Conservation (phyloP, 305 asterid species). For the Rubia tinctorum region DNA sequence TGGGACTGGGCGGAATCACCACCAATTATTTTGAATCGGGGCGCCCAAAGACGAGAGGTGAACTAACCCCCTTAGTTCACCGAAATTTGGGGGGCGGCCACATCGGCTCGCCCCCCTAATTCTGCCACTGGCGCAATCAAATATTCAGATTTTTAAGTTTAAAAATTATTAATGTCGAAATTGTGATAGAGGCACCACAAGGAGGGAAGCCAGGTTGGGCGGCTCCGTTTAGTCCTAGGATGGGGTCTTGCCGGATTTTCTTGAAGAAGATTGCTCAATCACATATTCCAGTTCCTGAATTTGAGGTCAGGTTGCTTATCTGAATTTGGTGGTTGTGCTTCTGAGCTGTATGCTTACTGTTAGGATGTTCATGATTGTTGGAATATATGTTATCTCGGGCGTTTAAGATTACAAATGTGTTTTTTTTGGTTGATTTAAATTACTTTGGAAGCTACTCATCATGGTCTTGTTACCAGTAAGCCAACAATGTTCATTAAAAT, state of each 20-base stretch:
- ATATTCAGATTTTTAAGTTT: too few species aligned
- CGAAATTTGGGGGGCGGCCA: too few species aligned
- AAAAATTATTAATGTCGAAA: too few species aligned
- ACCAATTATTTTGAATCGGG: too few species aligned
- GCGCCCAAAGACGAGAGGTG: too few species aligned
- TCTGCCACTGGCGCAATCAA: too few species aligned
- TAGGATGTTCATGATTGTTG: background rate
- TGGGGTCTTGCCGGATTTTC: constrained; percentile 76
- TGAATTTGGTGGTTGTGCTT: background rate
- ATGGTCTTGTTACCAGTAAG: constrained; percentile 79
- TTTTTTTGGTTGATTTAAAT: constrained; percentile 41
- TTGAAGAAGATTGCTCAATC: constrained; percentile 76
- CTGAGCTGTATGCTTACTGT: background rate
- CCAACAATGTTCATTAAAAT: constrained; percentile 94
- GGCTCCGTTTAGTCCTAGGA: constrained; percentile 87
- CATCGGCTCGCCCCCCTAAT: too few species aligned
- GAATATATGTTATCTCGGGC: background rate
- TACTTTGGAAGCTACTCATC: constrained; percentile 92
- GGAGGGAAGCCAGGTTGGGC: constrained; percentile 98
- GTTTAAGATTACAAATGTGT: background rate
- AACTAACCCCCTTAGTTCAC: too few species aligned
- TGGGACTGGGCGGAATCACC: too few species aligned
- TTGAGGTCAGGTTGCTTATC: constrained; percentile 48
- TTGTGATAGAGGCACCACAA: constrained; percentile 66
- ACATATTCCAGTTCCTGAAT: constrained; percentile 76